phyloP scores from a whole-genome alignment of 495 filamentous ascomycete species.

The Aspergillus kassunensis region DNA sequence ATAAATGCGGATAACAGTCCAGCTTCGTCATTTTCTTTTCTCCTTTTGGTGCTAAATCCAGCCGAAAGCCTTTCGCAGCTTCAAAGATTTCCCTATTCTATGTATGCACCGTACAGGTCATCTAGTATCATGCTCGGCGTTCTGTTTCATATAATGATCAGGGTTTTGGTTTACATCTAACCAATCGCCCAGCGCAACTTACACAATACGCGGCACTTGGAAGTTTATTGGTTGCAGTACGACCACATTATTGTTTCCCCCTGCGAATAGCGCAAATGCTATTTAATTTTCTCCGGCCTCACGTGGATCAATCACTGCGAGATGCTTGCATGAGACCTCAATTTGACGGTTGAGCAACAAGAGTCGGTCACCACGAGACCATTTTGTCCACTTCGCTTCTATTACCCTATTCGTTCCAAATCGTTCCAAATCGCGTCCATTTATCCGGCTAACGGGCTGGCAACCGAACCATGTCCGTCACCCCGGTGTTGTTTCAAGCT shows the following conservation, averaged over 20 bases:
- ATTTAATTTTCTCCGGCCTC: slow-evolving; percentile 9
- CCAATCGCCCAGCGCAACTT: slow-evolving; percentile 9
- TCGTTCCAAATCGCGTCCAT: background rate
- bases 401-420: background rate
- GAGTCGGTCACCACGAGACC: slow-evolving; percentile 9
- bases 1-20: too few species aligned
- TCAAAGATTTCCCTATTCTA: background rate
- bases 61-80: too few species aligned
- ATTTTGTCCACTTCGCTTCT: background rate
- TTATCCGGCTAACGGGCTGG: background rate
- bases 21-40: background rate
- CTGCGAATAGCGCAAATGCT: background rate
- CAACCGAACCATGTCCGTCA: background rate
- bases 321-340: slow-evolving; percentile 13
- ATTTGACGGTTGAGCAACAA: background rate
- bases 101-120: background rate
- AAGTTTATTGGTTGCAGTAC: slow-evolving; percentile 10
- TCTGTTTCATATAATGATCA: slow-evolving; percentile 17
- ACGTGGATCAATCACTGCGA: slow-evolving; percentile 12
- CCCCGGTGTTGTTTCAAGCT: background rate
- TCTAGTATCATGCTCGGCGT: background rate
- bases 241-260: slow-evolving; percentile 2
- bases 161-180: slow-evolving; percentile 12
- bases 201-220: background rate
- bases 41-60: too few species aligned